Base-by-base conservation (phyloP, 2,329 filamentous ascomycete genomes). In the Xylariaceae sp. region DNA sequence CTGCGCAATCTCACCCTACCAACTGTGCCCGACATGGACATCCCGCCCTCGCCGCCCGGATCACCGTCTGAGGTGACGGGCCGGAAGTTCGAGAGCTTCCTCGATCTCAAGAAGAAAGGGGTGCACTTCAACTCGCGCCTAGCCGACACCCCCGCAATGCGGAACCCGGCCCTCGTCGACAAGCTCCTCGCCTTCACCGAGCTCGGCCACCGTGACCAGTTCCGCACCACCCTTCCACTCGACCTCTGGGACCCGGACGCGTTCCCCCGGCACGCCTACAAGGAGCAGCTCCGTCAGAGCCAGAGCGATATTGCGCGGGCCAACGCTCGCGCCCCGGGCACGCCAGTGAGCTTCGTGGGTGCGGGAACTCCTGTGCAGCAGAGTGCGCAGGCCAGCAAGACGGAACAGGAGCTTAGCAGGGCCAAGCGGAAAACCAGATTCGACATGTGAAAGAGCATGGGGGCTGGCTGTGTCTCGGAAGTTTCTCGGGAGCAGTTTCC, bases 121-220 rank as follows among this genome's bases (percentile, higher is more conserved):
- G 70, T 81, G 12, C 86, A 92, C 62, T 90, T 90, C 69, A 89
- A 92, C 59, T 70, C 78, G 51, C 81, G 83, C 45, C 67, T 92
- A 7, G 76, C 83, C 24, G 71, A 73, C 41, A 84, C 81, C 0
- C 64, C 74, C 1, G 77, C 83, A 6, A 66, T 89, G 42, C 75
- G 76, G 36, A 90, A 90, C 55, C 86, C 86, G 2, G 76, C 74
- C 29, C 66, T 89, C 37, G 75, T 79, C 61, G 78, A 83, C 46
- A 88, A 85, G 62, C 68, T 90, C 39, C 71, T 88, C 66, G 71
- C 69, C 16, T 89, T 87, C 63, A 80, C 81, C 11, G 57, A 51
- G 3, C 68, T 79, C 15, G 65, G 63, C 24, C 64, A 67, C 24
- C 59, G 68, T 34, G 73, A 70, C 16, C 81, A 85, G 61, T 88